Percentiles rank a stretch among this genome's conserved stretches.
These are phyloP conservation scores for Komagataella populi DNA, from an alignment of 805 yeast species.

Conservation along the genomic window DNA sequence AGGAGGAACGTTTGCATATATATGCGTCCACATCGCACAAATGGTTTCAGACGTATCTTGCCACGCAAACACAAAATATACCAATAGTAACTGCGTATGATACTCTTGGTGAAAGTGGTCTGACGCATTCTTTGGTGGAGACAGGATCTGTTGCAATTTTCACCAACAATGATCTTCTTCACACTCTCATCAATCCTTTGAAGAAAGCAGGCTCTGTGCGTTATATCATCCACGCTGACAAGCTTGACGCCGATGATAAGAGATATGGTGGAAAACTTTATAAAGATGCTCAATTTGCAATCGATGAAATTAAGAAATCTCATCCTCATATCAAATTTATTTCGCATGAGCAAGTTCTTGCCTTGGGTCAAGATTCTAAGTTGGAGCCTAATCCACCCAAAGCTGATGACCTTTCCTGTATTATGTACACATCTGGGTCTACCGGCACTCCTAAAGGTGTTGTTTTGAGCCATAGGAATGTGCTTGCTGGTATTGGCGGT, in stretches of 20 bases:
- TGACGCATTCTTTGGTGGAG: constrained; percentile 74
- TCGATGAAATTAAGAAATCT: constrained; percentile 42
- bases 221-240: constrained; percentile 59
- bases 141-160: constrained; percentile 70
- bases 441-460: constrained; percentile 85
- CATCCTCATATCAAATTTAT: constrained; percentile 67
- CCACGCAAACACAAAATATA: constrained; percentile 63
- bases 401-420: constrained; percentile 52
- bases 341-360: constrained; percentile 50
- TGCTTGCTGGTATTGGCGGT: constrained; percentile 83
- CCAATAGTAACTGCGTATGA: constrained; percentile 95
- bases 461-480: constrained; percentile 47
- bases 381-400: constrained; percentile 29
- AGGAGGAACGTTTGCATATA: constrained; percentile 56
- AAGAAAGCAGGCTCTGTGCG: constrained; percentile 45
- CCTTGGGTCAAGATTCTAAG: constrained; percentile 42
- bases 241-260: constrained; percentile 45
- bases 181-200: constrained; percentile 59
- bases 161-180: constrained; percentile 68
- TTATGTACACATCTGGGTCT: constrained; percentile 83
- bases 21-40: constrained; percentile 79
- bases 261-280: constrained; percentile 50
- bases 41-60: constrained; percentile 85
- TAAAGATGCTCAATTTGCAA: constrained; percentile 40
- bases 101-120: constrained; percentile 80